Evolutionary conservation across 2,329 filamentous ascomycete genomes (phyloP).

Genomic region (Exophiala sp.): DNA sequence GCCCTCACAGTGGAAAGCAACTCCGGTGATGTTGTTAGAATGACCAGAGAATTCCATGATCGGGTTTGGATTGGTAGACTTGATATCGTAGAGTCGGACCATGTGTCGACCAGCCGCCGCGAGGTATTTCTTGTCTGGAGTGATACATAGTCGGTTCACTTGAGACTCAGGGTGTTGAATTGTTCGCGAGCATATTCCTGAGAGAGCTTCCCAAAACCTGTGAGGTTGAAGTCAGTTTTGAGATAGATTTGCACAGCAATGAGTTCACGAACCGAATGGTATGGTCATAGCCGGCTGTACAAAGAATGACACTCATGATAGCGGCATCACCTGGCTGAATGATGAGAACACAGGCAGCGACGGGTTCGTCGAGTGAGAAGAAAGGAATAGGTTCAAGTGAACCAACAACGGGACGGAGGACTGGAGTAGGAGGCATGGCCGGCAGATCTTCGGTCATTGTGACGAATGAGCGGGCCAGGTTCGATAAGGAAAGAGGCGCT

Average conservation of each 20-base stretch:
- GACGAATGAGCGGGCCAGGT: too few species aligned
- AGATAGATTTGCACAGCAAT: not conserved
- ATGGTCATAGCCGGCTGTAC: conserved; percentile 72
- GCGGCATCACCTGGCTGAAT: not conserved
- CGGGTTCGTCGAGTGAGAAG: not conserved
- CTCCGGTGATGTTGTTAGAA: conserved; percentile 90
- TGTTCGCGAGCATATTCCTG: conserved; percentile 94
- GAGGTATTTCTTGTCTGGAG: conserved; percentile 93
- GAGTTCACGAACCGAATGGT: conserved; percentile 61
- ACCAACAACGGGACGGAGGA: not conserved
- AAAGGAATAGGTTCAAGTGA: not conserved
- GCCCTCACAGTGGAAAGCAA: conserved; percentile 96
- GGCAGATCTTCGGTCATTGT: not conserved
- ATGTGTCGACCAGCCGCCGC: conserved; percentile 77
- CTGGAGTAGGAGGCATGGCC: not conserved
- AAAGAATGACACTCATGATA: conserved; percentile 64
- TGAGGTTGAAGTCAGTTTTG: conserved; percentile 11
- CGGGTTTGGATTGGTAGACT: conserved; percentile 93
- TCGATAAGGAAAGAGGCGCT: too few species aligned
- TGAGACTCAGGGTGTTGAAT: conserved; percentile 98
- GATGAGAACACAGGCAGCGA: not conserved
- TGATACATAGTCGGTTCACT: conserved; percentile 97
- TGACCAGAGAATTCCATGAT: conserved; percentile 94
- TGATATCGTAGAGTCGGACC: conserved; percentile 98
- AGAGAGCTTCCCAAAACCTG: conserved; percentile 97